Conservation (phyloP, 2,329 filamentous ascomycete species). For the Exophiala sp. region DNA sequence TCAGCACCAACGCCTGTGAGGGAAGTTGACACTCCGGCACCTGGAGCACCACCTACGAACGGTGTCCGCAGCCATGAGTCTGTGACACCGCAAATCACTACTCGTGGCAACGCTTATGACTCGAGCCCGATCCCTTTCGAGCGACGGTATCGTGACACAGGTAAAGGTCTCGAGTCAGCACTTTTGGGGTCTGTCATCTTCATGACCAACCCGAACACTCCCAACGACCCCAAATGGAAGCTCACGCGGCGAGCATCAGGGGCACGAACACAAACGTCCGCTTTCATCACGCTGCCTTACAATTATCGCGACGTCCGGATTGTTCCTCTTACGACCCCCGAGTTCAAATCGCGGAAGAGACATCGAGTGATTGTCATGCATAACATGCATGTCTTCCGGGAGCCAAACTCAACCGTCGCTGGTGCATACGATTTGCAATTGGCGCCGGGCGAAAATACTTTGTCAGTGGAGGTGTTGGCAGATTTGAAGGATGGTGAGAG, state of each 20-base stretch:
- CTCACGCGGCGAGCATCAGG: slow-evolving; percentile 64
- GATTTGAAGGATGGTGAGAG: slow-evolving; percentile 58
- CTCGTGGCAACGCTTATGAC: slow-evolving; percentile 28
- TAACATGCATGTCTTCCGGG: slow-evolving; percentile 18
- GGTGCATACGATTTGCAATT: slow-evolving; percentile 74
- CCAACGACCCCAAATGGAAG: slow-evolving; percentile 59
- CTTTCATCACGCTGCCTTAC: slow-evolving; percentile 65
- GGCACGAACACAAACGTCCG: slow-evolving; percentile 65
- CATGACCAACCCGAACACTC: slow-evolving; percentile 59
- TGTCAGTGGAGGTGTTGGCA: slow-evolving; percentile 75
- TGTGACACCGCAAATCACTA: slow-evolving; percentile 21
- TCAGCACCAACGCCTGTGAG: slow-evolving; percentile 21
- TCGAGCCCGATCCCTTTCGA: slow-evolving; percentile 39
- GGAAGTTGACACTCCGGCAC: slow-evolving; percentile 15
- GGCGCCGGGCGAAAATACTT: slow-evolving; percentile 68
- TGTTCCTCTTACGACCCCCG: slow-evolving; percentile 19
- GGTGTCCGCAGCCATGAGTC: slow-evolving; percentile 12
- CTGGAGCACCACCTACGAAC: slow-evolving; percentile 15
- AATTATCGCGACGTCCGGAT: slow-evolving; percentile 69
- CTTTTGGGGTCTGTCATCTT: slow-evolving; percentile 65
- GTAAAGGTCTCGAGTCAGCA: slow-evolving; percentile 57
- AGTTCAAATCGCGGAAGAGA: slow-evolving; percentile 18
- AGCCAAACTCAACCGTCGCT: slow-evolving; percentile 44
- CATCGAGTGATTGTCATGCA: slow-evolving; percentile 23
- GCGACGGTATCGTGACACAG: slow-evolving; percentile 40